phyloP scores from a whole-genome alignment of 2,329 filamentous ascomycete genomes.

The Ceratocystis destructans region DNA sequence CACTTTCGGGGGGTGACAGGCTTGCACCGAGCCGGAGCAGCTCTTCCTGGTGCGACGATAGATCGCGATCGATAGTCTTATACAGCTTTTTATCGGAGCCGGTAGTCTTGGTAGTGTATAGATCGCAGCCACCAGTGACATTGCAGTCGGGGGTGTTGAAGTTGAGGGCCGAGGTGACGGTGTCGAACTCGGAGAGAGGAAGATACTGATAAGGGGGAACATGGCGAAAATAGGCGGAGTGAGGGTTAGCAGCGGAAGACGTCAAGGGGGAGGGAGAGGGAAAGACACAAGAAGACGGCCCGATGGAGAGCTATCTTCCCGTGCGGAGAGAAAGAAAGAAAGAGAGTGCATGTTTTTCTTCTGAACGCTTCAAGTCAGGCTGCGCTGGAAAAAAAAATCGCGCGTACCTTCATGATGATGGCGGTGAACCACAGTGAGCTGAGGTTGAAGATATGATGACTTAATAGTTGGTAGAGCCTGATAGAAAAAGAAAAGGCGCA shows the following conservation, averaged over 20 bases:
- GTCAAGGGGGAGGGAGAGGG: not conserved
- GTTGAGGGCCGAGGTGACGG: conserved; percentile 82
- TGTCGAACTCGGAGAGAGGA: conserved; percentile 78
- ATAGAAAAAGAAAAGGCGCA: not conserved
- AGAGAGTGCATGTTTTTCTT: conserved; percentile 14
- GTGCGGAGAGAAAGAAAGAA: not conserved
- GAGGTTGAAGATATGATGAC: conserved; percentile 19
- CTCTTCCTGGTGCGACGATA: conserved; percentile 83
- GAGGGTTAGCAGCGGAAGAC: conserved; percentile 13
- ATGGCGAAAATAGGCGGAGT: not conserved
- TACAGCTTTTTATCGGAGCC: conserved; percentile 95
- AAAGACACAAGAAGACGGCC: not conserved
- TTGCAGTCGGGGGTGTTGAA: conserved; percentile 90
- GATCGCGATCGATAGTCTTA: conserved; percentile 81
- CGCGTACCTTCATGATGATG: conserved; percentile 20
- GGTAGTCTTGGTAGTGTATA: conserved; percentile 94
- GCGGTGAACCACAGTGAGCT: conserved; percentile 19
- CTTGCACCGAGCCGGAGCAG: conserved; percentile 75
- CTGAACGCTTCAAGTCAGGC: conserved; percentile 19
- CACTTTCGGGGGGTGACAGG: conserved; percentile 68
- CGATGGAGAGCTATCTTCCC: too few species aligned
- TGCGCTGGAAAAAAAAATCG: conserved; percentile 18
- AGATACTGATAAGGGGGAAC: conserved; percentile 53
- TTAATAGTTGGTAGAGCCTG: not conserved
- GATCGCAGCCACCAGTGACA: conserved; percentile 83